Percentiles rank a stretch among this genome's conserved stretches.
Conservation (phyloP, 2,329 filamentous ascomycete species). For the Scytalidium lignicola region DNA sequence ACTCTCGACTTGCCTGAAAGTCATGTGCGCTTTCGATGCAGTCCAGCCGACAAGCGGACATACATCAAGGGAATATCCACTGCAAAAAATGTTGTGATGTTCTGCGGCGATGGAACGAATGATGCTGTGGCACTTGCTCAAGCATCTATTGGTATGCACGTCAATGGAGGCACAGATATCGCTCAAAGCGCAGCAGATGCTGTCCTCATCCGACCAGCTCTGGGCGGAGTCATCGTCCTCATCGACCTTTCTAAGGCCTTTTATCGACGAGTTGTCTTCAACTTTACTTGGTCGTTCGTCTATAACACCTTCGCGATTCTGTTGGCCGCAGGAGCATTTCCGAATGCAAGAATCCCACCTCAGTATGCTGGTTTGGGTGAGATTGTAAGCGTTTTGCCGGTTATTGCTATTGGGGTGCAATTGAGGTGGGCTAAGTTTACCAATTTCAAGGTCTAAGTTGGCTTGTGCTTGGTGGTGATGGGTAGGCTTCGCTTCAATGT, state of each 20-base stretch:
- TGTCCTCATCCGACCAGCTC: conserved; percentile 53
- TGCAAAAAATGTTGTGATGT: conserved; percentile 47
- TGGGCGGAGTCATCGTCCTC: conserved; percentile 52
- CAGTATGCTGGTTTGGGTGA: conserved; percentile 60
- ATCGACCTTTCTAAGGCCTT: conserved; percentile 43
- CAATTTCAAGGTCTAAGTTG: too few relatives aligned
- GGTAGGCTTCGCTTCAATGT: too few relatives aligned
- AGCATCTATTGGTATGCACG: conserved; percentile 66
- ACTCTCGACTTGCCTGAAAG: conserved; percentile 31
- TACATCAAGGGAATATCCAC: conserved; percentile 13
- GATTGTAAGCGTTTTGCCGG: conserved; percentile 59
- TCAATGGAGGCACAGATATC: conserved; percentile 58
- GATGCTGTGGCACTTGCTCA: conserved; percentile 68
- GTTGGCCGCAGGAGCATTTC: conserved; percentile 54
- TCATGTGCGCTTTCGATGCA: conserved; percentile 28
- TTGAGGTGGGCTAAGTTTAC: too few relatives aligned
- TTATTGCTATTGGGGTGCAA: too few relatives aligned
- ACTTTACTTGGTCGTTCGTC: conserved; percentile 56
- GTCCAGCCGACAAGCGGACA: conserved; percentile 28
- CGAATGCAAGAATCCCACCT: conserved; percentile 47
- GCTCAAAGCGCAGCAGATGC: conserved; percentile 64
- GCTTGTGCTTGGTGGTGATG: too few relatives aligned
- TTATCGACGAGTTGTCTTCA: conserved; percentile 46
- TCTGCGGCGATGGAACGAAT: conserved; percentile 75
- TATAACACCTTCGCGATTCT: conserved; percentile 60